These are phyloP conservation scores for Chrysanthemum lavandulifolium DNA, from an alignment of 129 eudicot genomes.

Conservation along the genomic window DNA sequence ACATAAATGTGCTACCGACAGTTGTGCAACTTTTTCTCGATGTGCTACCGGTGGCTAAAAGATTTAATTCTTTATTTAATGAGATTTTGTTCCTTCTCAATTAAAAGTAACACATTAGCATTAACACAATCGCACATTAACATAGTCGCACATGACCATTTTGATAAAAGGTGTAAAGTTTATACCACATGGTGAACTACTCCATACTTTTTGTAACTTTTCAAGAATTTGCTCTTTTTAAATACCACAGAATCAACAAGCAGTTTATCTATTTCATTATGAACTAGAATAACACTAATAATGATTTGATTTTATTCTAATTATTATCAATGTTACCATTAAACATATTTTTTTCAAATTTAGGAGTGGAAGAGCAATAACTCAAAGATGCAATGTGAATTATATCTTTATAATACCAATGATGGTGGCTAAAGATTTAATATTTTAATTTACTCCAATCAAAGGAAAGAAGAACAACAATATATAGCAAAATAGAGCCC, in stretches of 20 bases:
- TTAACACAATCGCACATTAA: too few species aligned
- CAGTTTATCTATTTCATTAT: neutral
- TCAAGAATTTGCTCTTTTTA: neutral
- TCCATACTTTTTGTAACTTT: too few species aligned
- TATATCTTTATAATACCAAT: neutral
- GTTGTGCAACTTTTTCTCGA: too few species aligned
- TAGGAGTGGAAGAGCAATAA: neutral
- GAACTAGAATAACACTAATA: too few species aligned
- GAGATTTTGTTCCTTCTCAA: too few species aligned
- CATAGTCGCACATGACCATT: too few species aligned
- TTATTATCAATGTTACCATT: neutral
- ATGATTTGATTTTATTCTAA: neutral
- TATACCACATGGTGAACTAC: too few species aligned
- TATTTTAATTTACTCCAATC: neutral
- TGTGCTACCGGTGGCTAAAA: too few species aligned
- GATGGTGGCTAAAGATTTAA: neutral
- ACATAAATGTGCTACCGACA: too few species aligned
- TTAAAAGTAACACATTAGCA: too few species aligned
- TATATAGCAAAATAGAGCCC: constrained; percentile 12
- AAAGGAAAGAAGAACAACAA: neutral
- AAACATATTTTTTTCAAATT: neutral
- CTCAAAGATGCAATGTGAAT: neutral
- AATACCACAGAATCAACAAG: neutral
- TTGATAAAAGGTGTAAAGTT: too few species aligned
- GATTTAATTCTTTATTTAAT: too few species aligned